phyloP scores from a whole-genome alignment of 2,329 filamentous ascomycete genomes.

The Sclerotinia sclerotiorum region DNA sequence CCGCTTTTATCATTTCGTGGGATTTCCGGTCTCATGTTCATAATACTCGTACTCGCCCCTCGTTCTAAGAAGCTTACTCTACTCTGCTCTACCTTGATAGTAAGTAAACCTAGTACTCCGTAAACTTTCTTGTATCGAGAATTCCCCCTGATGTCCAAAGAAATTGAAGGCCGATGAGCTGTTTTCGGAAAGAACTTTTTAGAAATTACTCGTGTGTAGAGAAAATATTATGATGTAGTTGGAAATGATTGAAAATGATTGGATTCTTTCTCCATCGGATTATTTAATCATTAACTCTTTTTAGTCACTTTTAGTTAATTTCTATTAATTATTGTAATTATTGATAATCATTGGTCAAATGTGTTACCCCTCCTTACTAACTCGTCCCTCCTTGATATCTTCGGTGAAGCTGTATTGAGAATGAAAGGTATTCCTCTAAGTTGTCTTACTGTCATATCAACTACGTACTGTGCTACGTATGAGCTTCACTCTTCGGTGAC shows the following conservation, averaged over 20 bases:
- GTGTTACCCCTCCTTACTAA: conserved; percentile 15
- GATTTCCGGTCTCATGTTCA: conserved; percentile 7
- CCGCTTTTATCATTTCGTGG: conserved; percentile 3
- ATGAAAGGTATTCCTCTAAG: not conserved
- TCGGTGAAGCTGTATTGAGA: conserved; percentile 22
- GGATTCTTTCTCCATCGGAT: not conserved
- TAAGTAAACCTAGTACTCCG: no score
- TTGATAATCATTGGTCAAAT: not conserved
- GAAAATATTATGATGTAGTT: not conserved
- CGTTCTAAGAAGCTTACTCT: not conserved
- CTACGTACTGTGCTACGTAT: not conserved
- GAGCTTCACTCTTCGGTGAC: not conserved
- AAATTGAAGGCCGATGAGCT: conserved; percentile 1
- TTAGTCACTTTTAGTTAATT: not conserved
- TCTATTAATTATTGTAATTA: no score
- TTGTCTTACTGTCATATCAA: not conserved
- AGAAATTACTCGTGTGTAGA: not conserved
- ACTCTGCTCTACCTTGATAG: not conserved
- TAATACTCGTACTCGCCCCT: not conserved
- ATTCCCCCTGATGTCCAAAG: not conserved
- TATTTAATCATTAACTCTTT: not conserved
- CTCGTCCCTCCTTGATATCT: conserved; percentile 4
- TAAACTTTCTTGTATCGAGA: not conserved
- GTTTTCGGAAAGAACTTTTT: not conserved
- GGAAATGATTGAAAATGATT: not conserved